Percentiles rank a stretch among this genome's conserved stretches.
phyloP scores from a whole-genome alignment of 345 rosid genomes.

The Aegle marmelos region DNA sequence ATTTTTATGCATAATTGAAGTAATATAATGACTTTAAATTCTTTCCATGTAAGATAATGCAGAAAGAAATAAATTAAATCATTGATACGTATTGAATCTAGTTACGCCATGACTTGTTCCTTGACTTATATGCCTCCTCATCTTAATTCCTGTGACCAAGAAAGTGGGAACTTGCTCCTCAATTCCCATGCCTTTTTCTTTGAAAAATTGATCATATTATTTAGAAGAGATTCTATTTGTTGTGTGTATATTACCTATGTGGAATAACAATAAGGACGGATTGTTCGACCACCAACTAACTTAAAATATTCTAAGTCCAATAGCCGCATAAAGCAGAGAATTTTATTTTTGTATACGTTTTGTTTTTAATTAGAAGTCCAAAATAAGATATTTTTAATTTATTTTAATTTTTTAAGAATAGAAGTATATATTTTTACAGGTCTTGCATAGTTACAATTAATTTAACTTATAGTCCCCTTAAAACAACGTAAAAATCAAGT shows the following conservation, averaged over 20 bases:
- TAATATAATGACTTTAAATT: no score
- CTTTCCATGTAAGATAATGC: no score
- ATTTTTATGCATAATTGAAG: no score
- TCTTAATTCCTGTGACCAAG: not conserved
- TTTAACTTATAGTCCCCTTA: no score
- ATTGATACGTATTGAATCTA: not conserved
- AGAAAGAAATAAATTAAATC: no score
- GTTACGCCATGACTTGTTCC: not conserved
- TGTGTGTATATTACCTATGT: not conserved
- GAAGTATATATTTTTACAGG: no score
- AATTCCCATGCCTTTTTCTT: not conserved
- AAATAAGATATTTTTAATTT: no score
- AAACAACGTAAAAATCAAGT: no score
- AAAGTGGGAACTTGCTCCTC: not conserved
- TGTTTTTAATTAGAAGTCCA: no score
- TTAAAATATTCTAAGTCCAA: not conserved
- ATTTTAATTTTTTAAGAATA: no score
- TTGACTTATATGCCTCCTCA: not conserved
- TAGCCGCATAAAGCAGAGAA: not conserved
- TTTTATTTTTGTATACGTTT: no score
- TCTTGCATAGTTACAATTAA: no score
- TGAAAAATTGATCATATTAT: not conserved
- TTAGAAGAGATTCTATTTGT: not conserved
- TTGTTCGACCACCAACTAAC: not conserved
- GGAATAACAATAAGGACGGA: not conserved